These are phyloP conservation scores for Gardenia jasminoides DNA, from an alignment of 257 asterid genomes.

Conservation along the genomic window DNA sequence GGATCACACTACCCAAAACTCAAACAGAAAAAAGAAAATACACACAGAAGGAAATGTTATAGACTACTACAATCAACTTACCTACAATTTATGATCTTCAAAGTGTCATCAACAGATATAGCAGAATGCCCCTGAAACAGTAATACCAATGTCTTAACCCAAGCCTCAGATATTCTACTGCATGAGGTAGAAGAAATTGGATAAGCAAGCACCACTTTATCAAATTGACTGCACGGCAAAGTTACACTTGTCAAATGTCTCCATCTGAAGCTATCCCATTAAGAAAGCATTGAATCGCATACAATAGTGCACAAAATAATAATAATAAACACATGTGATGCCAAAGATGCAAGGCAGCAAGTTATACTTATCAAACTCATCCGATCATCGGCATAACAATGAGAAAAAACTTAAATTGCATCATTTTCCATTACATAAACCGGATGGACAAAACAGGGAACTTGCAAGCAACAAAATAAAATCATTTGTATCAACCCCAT, in stretches of 20 bases:
- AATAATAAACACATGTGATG: neutral
- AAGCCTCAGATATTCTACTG: neutral
- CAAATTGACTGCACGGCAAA: neutral
- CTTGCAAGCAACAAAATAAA: no score
- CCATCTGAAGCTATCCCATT: neutral
- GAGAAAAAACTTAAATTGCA: neutral
- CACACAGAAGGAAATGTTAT: neutral
- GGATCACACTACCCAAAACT: neutral
- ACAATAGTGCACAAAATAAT: neutral
- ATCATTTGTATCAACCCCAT: neutral
- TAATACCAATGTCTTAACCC: conserved; percentile 16
- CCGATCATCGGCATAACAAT: neutral
- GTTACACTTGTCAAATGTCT: neutral
- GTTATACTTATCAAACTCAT: neutral
- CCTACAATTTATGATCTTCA: conserved; percentile 81
- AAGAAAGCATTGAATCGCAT: neutral
- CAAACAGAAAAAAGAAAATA: neutral
- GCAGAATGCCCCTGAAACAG: conserved; percentile 66
- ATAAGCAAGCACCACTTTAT: neutral
- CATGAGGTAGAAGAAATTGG: neutral
- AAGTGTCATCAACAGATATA: conserved; percentile 70
- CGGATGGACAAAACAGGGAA: no score
- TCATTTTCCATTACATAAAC: neutral
- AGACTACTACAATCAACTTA: conserved; percentile 25
- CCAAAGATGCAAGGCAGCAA: neutral